phyloP scores from a whole-genome alignment of 768 basidiomycete genomes.

The Gyrodon lividus region DNA sequence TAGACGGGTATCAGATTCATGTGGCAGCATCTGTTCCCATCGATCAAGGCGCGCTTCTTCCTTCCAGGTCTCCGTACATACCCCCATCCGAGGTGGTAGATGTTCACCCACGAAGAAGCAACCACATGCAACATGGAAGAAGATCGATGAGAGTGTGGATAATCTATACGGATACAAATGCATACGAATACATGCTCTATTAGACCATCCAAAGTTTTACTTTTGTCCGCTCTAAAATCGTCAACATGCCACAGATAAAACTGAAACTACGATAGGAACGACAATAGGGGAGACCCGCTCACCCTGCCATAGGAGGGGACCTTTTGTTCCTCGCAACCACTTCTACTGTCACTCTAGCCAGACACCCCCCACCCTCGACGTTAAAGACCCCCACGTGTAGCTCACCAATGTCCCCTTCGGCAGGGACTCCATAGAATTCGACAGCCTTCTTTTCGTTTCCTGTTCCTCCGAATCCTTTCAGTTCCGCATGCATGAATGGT shows the following conservation, averaged over 20 bases:
- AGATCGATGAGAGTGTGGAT: constrained; percentile 9
- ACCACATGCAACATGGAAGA: neutral
- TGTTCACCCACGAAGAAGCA: neutral
- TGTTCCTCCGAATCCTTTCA: constrained; percentile 35
- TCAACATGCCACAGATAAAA: constrained; percentile 1
- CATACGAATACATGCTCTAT: constrained; percentile 17
- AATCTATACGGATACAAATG: constrained; percentile 22
- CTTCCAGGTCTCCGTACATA: neutral
- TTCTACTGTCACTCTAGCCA: constrained; percentile 57
- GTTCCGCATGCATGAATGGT: constrained; percentile 53
- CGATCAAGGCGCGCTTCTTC: neutral
- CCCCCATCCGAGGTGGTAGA: neutral
- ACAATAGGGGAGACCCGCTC: constrained; percentile 25
- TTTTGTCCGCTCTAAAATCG: neutral
- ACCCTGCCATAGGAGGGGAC: constrained; percentile 21
- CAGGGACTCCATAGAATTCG: constrained; percentile 57
- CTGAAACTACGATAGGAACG: constrained; percentile 13
- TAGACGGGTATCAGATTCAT: neutral
- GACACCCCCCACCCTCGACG: constrained; percentile 46
- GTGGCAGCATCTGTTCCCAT: neutral
- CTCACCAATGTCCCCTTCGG: constrained; percentile 50
- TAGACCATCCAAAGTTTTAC: neutral
- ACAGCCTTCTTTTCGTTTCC: constrained; percentile 46
- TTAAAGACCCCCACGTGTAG: constrained; percentile 56
- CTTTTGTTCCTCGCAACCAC: constrained; percentile 41